Percentiles rank a stretch among this genome's conserved stretches.
phyloP scores from a whole-genome alignment of 257 asterid species.

The Fraxinus pennsylvanica region DNA sequence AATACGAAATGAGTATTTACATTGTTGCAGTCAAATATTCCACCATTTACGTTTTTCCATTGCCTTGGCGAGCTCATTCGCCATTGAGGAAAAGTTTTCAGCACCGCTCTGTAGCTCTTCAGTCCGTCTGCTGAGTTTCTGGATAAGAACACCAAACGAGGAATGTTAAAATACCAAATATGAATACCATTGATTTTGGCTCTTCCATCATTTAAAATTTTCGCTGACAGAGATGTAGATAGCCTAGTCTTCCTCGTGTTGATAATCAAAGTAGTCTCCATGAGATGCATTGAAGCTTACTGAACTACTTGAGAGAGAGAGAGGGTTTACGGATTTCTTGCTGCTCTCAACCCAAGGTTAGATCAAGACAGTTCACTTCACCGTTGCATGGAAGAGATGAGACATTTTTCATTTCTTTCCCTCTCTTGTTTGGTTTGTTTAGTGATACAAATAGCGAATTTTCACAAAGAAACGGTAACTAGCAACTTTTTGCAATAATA shows the following conservation, averaged over 20 bases:
- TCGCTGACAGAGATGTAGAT: neutral
- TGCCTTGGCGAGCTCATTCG: slow-evolving; percentile 69
- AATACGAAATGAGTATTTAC: neutral
- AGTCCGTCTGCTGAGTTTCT: slow-evolving; percentile 61
- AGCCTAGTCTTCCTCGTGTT: neutral
- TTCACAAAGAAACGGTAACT: neutral
- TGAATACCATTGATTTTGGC: neutral
- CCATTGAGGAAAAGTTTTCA: slow-evolving; percentile 68
- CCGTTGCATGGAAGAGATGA: neutral
- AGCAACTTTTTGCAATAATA: neutral
- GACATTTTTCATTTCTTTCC: neutral
- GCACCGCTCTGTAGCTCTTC: slow-evolving; percentile 82
- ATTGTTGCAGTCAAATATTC: slow-evolving; percentile 45
- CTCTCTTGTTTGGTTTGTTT: neutral
- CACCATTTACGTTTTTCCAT: slow-evolving; percentile 92
- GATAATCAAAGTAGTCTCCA: neutral
- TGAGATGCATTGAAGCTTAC: neutral
- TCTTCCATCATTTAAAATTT: neutral
- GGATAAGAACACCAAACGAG: slow-evolving; percentile 16
- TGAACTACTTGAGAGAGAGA: neutral
- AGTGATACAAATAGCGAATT: too few species aligned
- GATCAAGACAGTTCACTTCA: neutral
- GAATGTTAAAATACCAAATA: neutral
- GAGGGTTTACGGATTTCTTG: neutral
- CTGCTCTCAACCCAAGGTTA: neutral